Evolutionary conservation across 495 filamentous ascomycete species (phyloP).

Genomic region (Neurospora sp.): DNA sequence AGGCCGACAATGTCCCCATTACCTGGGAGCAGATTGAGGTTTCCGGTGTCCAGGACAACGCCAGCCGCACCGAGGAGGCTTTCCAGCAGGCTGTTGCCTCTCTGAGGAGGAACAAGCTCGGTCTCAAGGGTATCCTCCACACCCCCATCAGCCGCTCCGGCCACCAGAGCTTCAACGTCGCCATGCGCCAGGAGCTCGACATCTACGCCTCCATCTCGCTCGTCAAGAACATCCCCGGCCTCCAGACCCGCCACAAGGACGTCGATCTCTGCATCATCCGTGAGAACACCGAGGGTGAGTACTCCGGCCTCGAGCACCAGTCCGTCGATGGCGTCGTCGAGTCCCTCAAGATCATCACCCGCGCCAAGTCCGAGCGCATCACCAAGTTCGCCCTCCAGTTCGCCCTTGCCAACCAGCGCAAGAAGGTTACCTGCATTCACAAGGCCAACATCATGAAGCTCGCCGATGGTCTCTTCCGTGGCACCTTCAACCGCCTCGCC

Average conservation of each 20-base stretch:
- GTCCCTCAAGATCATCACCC: constrained; percentile 98
- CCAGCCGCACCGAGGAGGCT: constrained; percentile 83
- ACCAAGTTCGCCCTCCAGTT: constrained; percentile 98
- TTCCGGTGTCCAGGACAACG: constrained; percentile 67
- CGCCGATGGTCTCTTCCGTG: constrained; percentile 95
- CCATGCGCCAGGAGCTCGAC: constrained; percentile 95
- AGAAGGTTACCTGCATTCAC: constrained; percentile 96
- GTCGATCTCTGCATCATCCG: constrained; percentile 98
- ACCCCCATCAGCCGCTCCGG: constrained; percentile 94
- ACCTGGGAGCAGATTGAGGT: constrained; percentile 99
- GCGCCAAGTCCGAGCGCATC: constrained; percentile 96
- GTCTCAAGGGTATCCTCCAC: constrained; percentile 93
- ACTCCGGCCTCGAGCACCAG: constrained; percentile 97
- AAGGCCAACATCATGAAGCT: constrained; percentile 99
- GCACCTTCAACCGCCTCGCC: constrained; percentile 74
- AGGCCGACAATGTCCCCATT: constrained; percentile 96
- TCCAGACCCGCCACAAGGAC: constrained; percentile 90
- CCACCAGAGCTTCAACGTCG: constrained; percentile 99
- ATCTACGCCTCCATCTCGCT: constrained; percentile 98
- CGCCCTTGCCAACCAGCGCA: constrained; percentile 88
- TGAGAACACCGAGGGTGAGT: constrained; percentile 99
- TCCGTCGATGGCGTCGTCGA: constrained; percentile 94
- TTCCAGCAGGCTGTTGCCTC: constrained; percentile 93
- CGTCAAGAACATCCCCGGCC: constrained; percentile 98
- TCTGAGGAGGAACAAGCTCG: constrained; percentile 94